phyloP scores from a whole-genome alignment of 2,329 filamentous ascomycete species.

The Fusarium chlamydosporum region DNA sequence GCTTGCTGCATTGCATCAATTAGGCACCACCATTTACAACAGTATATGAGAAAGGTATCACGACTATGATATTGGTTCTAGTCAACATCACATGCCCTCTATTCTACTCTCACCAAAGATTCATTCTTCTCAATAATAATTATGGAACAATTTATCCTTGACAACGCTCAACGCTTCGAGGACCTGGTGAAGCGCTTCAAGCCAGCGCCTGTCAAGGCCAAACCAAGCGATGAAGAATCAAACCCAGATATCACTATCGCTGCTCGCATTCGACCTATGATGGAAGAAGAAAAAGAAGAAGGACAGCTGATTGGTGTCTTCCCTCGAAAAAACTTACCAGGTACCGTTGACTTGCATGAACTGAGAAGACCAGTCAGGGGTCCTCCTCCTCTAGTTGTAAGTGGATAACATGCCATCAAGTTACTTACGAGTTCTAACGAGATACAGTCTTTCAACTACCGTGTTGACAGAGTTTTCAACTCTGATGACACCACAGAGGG shows the following conservation, averaged over 20 bases:
- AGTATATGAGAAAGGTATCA: constrained; percentile 17
- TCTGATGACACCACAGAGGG: constrained; percentile 55
- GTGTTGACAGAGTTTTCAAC: constrained; percentile 56
- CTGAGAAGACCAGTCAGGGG: constrained; percentile 54
- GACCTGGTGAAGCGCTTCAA: constrained; percentile 50
- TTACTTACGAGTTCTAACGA: neutral
- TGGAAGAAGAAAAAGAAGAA: constrained; percentile 53
- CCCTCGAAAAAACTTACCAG: constrained; percentile 8
- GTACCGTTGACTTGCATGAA: constrained; percentile 56
- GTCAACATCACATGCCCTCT: neutral
- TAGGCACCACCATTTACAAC: constrained; percentile 37
- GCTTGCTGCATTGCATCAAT: constrained; percentile 9
- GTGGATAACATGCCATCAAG: neutral
- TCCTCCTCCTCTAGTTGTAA: constrained; percentile 52
- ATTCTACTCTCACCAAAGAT: neutral
- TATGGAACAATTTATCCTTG: constrained; percentile 56
- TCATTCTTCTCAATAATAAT: neutral
- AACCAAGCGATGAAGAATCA: constrained; percentile 14
- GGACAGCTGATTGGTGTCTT: constrained; percentile 50
- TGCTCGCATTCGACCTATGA: constrained; percentile 56
- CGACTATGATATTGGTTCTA: neutral
- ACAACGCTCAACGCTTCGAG: constrained; percentile 51
- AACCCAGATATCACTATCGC: constrained; percentile 55
- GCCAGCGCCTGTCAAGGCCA: constrained; percentile 35
- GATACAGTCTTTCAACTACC: constrained; percentile 54